Conservation (phyloP, 371 early-diverging fungal species). For the Mucor sp. region DNA sequence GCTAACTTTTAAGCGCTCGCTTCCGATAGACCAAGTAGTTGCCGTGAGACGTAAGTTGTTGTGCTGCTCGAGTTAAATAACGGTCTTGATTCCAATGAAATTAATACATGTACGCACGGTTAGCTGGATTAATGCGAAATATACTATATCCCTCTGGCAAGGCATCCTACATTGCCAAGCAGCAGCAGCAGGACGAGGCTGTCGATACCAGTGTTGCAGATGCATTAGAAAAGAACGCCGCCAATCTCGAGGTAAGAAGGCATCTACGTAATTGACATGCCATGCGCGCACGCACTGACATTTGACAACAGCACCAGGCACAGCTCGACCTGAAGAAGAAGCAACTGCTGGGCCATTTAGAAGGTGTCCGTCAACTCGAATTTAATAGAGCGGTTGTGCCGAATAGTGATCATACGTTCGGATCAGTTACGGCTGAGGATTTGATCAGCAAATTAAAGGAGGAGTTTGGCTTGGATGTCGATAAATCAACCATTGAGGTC, state of each 20-base stretch:
- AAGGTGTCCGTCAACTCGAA: constrained; percentile 22
- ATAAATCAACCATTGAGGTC: constrained; percentile 41
- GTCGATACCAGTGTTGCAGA: not conserved
- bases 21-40: constrained; percentile 44
- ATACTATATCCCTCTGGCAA: constrained; percentile 46
- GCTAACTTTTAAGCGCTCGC: not conserved
- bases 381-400: constrained; percentile 51
- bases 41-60: constrained; percentile 46
- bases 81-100: constrained; percentile 5
- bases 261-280: not conserved
- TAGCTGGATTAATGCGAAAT: constrained; percentile 59
- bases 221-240: not conserved
- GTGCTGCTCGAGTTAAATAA: not conserved
- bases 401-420: constrained; percentile 45
- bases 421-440: constrained; percentile 56
- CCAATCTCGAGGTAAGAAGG: not conserved
- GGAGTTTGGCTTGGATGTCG: constrained; percentile 36
- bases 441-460: constrained; percentile 41
- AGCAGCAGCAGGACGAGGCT: constrained; percentile 3
- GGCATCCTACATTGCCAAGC: constrained; percentile 40
- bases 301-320: not conserved
- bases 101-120: not conserved
- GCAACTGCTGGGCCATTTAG: constrained; percentile 23
- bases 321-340: constrained; percentile 14
- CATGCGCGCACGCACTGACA: not conserved